phyloP scores from a whole-genome alignment of 148 eudicot genomes.

The Rhododendron kiyosumense region DNA sequence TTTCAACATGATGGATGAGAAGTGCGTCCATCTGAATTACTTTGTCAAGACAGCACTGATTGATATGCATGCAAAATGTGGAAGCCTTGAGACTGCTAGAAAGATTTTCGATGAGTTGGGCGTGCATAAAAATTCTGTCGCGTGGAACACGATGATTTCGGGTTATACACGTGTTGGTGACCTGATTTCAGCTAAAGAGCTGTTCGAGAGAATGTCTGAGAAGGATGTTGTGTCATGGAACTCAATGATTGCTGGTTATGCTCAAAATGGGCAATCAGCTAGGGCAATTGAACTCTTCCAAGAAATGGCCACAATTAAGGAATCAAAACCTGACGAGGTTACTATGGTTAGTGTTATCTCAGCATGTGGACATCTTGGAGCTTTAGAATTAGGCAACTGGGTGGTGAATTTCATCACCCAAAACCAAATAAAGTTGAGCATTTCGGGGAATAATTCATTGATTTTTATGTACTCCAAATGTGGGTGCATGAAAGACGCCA shows the following conservation, averaged over 20 bases:
- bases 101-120: conserved; percentile 39
- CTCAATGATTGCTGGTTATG: conserved; percentile 67
- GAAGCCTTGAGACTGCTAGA: conserved; percentile 38
- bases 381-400: conserved; percentile 52
- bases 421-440: conserved; percentile 29
- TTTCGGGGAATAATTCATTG: conserved; percentile 50
- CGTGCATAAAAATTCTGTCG: conserved; percentile 20
- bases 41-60: conserved; percentile 54
- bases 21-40: conserved; percentile 22
- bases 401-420: conserved; percentile 26
- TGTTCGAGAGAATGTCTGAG: conserved; percentile 44
- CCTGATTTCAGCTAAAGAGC: conserved; percentile 36
- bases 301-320: conserved; percentile 29
- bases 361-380: conserved; percentile 73
- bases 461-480: conserved; percentile 70
- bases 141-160: conserved; percentile 69
- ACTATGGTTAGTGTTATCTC: conserved; percentile 57
- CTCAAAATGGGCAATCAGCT: conserved; percentile 59
- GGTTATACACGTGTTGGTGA: conserved; percentile 55
- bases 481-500: conserved; percentile 56
- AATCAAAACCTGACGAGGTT: conserved; percentile 47
- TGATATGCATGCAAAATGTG: conserved; percentile 61
- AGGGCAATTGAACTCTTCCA: conserved; percentile 54
- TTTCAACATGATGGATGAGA: conserved; percentile 36
- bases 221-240: conserved; percentile 56